Base-by-base conservation (phyloP, 768 basidiomycete genomes). In the Strobilomyces dryophilus region DNA sequence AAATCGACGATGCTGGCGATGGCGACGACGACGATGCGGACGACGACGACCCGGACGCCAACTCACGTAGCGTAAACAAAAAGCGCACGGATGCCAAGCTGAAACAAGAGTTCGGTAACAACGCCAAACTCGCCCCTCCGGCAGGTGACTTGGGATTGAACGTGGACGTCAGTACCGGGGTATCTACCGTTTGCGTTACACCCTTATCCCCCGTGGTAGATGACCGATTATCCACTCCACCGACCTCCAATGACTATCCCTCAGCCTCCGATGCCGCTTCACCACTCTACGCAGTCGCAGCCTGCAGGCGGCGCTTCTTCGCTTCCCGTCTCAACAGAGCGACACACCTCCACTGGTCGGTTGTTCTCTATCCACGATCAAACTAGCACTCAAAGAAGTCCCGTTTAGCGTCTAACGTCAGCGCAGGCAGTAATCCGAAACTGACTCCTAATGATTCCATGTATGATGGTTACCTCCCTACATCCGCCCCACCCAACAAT, bases 11-110 rank as follows among this genome's bases (percentile, higher is more conserved):
- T 8, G 64, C 59, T 26, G 77, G 56, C n/a, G 74, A 70, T 37
- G 77, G 71, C 8, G 77, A 72, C 40, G 73, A 71, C 11, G 76
- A 71, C 12, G 66, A 71, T 36, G 60, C 14, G 2, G 71, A 66
- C 10, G 66, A 69, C 29, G 67, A 70, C 15, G 71, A 66, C 40
- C 67, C 61, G n/a, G 66, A 67, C 21, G 34, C 68, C 11, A 52
- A 40, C 41, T 45, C 47, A 47, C 68, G 65, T 31, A 40, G 36
- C 14, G 43, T 42, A 14, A 49, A 49, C 47, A 69, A 59, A 43
- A 71, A 58, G 45, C 59, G 63, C 35, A 35, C 43, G 14, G 63
- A 71, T 9, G 8, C 60, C 47, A 71, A 71, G 34, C 46, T 64
- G 37, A 70, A 71, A 48, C 65, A 60, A 36, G 69, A 70, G 12